Percentiles rank a stretch among this genome's conserved stretches.
phyloP scores from a whole-genome alignment of 306 rosid genomes.

The Sophora flavescens region DNA sequence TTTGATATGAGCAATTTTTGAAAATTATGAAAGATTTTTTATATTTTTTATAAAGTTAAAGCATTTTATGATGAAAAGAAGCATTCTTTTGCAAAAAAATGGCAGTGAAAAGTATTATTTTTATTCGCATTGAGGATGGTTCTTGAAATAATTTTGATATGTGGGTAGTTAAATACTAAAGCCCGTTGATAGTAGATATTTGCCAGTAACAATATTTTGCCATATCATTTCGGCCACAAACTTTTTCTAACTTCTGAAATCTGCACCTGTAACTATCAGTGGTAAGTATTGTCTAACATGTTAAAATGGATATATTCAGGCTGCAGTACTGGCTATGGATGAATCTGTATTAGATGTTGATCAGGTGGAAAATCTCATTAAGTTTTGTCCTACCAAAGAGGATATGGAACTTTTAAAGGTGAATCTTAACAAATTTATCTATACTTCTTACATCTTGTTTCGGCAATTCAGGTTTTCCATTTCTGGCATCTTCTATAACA shows the following conservation, averaged over 20 bases:
- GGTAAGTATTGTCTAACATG: constrained; percentile 36
- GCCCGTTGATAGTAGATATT: constrained; percentile 29
- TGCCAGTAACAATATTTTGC: constrained; percentile 24
- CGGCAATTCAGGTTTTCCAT: constrained; percentile 37
- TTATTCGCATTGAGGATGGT: constrained; percentile 22
- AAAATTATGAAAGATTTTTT: constrained; percentile 17
- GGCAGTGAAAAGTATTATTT: constrained; percentile 12
- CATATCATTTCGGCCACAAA: constrained; percentile 29
- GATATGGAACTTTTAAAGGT: constrained; percentile 99
- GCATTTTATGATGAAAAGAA: constrained; percentile 11
- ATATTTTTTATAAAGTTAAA: too few species aligned
- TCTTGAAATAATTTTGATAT: constrained; percentile 12
- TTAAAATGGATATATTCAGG: constrained; percentile 63
- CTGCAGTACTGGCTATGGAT: constrained; percentile 92
- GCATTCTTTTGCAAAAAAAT: constrained; percentile 37
- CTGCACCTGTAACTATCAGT: constrained; percentile 27
- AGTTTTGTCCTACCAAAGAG: constrained; percentile 97
- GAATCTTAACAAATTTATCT: constrained; percentile 39
- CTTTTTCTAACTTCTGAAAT: constrained; percentile 32
- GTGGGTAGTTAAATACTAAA: constrained; percentile 25
- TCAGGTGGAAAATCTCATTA: constrained; percentile 95
- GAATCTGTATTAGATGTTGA: constrained; percentile 91
- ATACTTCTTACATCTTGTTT: constrained; percentile 36
- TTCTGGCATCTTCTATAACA: constrained; percentile 36
- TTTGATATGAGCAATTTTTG: constrained; percentile 29